phyloP scores from a whole-genome alignment of 805 yeast species.

The Blastobotrys muscicola region DNA sequence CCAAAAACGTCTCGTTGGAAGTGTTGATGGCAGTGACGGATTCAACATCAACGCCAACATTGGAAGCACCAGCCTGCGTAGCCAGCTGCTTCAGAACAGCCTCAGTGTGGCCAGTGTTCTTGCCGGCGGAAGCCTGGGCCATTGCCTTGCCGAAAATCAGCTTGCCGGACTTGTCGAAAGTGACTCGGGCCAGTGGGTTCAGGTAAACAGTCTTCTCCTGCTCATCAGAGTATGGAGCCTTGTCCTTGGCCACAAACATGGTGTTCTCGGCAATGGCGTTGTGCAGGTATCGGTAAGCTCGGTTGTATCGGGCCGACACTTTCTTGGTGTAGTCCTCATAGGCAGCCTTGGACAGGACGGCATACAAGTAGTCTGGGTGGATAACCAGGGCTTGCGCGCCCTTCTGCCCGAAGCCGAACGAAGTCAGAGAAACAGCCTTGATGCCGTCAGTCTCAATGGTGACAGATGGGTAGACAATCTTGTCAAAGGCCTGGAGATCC shows the following conservation, averaged over 20 bases:
- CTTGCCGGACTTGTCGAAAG: slow-evolving; percentile 29
- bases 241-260: slow-evolving; percentile 84
- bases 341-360: slow-evolving; percentile 61
- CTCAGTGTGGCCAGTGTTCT: slow-evolving; percentile 50
- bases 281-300: slow-evolving; percentile 91
- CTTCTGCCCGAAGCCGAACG: slow-evolving; percentile 99
- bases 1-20: slow-evolving; percentile 83
- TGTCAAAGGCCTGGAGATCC: slow-evolving; percentile 69
- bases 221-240: slow-evolving; percentile 86
- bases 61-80: slow-evolving; percentile 38
- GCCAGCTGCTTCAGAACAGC: slow-evolving; percentile 50
- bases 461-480: slow-evolving; percentile 90
- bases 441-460: slow-evolving; percentile 91
- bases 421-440: slow-evolving; percentile 93
- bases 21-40: slow-evolving; percentile 70
- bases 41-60: slow-evolving; percentile 97
- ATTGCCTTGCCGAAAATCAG: slow-evolving; percentile 24
- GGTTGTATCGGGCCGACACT: slow-evolving; percentile 74
- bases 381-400: slow-evolving; percentile 93
- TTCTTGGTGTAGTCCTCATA: slow-evolving; percentile 63
- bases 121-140: slow-evolving; percentile 30
- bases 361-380: slow-evolving; percentile 89
- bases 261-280: slow-evolving; percentile 86
- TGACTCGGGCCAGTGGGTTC: slow-evolving; percentile 87
- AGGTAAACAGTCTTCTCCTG: slow-evolving; percentile 85